Conservation (phyloP, 106 monocot genomes). For the Agapanthus africanus region DNA sequence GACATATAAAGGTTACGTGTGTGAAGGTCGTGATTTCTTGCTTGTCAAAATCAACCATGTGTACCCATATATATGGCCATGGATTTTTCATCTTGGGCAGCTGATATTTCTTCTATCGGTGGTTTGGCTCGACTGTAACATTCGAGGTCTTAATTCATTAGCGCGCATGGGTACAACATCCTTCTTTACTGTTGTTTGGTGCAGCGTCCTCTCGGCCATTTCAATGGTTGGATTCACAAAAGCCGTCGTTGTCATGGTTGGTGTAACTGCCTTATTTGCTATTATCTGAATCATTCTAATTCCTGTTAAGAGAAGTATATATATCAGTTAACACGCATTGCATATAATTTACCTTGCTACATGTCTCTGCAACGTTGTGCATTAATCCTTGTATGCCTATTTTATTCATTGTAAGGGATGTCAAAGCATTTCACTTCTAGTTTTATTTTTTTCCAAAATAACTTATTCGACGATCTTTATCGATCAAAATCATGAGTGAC, state of each 20-base stretch:
- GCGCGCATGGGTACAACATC: conserved; percentile 75
- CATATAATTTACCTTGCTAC: neutral
- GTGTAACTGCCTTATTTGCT: conserved; percentile 9
- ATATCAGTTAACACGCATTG: neutral
- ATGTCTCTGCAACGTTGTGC: neutral
- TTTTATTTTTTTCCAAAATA: too few species aligned
- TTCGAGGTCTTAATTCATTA: conserved; percentile 80
- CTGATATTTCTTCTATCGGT: conserved; percentile 50
- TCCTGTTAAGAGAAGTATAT: neutral
- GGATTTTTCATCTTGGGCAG: conserved; percentile 53
- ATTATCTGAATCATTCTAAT: neutral
- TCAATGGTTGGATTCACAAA: conserved; percentile 80
- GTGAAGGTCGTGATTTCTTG: conserved; percentile 24
- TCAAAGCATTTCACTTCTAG: neutral
- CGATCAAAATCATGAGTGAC: neutral
- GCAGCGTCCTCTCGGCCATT: conserved; percentile 55
- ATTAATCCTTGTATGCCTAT: neutral
- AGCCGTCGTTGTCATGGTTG: conserved; percentile 54
- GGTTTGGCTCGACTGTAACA: conserved; percentile 67
- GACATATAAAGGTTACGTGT: conserved; percentile 16
- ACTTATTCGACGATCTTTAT: too few species aligned
- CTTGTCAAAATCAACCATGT: conserved; percentile 27
- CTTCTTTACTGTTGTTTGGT: conserved; percentile 73
- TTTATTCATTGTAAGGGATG: neutral
- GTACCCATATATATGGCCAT: conserved; percentile 46